These are phyloP conservation scores for Pinguiococcus pyrenoidosus DNA, from an alignment of 108 stramenopile genomes.

Conservation along the genomic window DNA sequence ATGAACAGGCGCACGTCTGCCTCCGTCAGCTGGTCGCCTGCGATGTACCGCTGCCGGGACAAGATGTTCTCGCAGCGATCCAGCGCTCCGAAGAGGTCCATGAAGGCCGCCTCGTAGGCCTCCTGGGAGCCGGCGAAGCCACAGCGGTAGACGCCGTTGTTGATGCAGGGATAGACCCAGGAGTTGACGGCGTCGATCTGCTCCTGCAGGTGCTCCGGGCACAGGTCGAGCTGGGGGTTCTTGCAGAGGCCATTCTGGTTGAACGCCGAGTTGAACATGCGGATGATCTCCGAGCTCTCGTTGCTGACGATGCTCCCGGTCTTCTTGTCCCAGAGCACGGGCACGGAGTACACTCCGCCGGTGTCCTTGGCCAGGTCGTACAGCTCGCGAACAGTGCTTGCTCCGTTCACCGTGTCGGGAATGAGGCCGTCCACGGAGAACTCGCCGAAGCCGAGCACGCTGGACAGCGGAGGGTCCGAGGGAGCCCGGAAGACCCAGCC, in stretches of 20 bases:
- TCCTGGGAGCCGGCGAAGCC: slow-evolving; percentile 33
- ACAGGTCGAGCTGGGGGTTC: slow-evolving; percentile 8
- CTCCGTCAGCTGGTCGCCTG: slow-evolving; percentile 32
- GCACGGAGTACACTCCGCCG: no score
- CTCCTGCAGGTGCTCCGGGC: slow-evolving; percentile 6
- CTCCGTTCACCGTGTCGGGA: slow-evolving; percentile 41
- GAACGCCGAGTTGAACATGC: slow-evolving; percentile 53
- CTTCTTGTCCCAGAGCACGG: slow-evolving; percentile 61
- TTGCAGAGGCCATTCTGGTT: no score
- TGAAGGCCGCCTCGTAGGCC: slow-evolving; percentile 21
- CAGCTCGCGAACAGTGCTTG: slow-evolving; percentile 55
- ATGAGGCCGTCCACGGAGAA: slow-evolving; percentile 42
- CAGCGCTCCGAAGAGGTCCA: slow-evolving; percentile 26
- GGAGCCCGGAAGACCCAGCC: slow-evolving; percentile 80
- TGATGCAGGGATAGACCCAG: slow-evolving; percentile 20
- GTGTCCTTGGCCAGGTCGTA: slow-evolving; percentile 61
- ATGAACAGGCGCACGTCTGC: slow-evolving; percentile 36
- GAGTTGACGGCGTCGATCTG: slow-evolving; percentile 17
- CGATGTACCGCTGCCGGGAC: slow-evolving; percentile 15
- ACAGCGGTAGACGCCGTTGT: slow-evolving; percentile 45
- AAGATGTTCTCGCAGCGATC: slow-evolving; percentile 26
- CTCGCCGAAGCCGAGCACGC: slow-evolving; percentile 44
- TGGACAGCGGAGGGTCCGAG: slow-evolving; percentile 41
- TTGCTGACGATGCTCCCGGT: slow-evolving; percentile 58
- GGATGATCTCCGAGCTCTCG: slow-evolving; percentile 67